phyloP scores from a whole-genome alignment of 805 yeast genomes.

The Schizosaccharomyces octosporus region DNA sequence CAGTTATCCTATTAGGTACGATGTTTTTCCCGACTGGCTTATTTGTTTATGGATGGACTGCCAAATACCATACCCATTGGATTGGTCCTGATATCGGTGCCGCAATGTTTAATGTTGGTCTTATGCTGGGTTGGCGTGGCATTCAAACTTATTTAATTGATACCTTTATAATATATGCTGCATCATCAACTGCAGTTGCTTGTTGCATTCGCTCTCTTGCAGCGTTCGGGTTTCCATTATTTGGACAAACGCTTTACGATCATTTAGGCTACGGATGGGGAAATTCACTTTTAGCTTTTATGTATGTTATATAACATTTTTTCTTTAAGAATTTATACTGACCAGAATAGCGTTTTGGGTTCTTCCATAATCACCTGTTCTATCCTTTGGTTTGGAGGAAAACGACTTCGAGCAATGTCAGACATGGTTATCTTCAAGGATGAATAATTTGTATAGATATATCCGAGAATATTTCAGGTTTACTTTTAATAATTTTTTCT shows the following conservation, averaged over 20 bases:
- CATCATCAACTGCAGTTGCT: constrained; percentile 46
- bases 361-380: not conserved
- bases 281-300: constrained; percentile 29
- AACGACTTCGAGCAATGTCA: not conserved
- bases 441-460: not conserved
- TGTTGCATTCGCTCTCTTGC: constrained; percentile 40
- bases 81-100: constrained; percentile 39
- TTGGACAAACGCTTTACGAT: constrained; percentile 24
- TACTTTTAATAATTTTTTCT: too few relatives aligned
- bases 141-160: constrained; percentile 46
- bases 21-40: constrained; percentile 32
- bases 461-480: too few relatives aligned
- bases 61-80: constrained; percentile 30
- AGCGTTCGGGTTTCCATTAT: constrained; percentile 45
- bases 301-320: constrained; percentile 8
- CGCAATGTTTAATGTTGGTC: constrained; percentile 30
- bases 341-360: not conserved
- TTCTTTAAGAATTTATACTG: not conserved
- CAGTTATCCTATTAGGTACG: constrained; percentile 24
- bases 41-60: constrained; percentile 49
- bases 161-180: constrained; percentile 42
- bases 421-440: not conserved
- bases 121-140: constrained; percentile 37
- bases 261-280: constrained; percentile 8
- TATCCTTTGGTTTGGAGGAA: not conserved